Evolutionary conservation across 2,329 filamentous ascomycete genomes (phyloP).

Genomic region (Calonectria crousiana): DNA sequence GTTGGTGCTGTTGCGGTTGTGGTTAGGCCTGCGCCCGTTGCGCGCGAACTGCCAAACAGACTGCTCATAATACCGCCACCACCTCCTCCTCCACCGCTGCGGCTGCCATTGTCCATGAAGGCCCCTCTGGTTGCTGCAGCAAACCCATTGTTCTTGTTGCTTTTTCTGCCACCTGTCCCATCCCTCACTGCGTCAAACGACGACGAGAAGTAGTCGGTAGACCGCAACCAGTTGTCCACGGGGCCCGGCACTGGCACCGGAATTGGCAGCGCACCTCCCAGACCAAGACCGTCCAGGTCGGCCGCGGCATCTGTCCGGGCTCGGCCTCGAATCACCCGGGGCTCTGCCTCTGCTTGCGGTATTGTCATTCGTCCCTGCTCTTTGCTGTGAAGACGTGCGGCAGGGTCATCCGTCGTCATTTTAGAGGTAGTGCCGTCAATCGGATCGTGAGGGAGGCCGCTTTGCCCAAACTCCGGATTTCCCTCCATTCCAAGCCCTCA

Average conservation of each 20-base stretch:
- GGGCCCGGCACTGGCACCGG: slow-evolving; percentile 18
- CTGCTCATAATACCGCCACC: neutral
- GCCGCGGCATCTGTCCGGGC: slow-evolving; percentile 19
- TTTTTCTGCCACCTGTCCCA: neutral
- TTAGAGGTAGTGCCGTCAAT: slow-evolving; percentile 4
- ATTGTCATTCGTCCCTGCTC: neutral
- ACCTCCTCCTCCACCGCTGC: neutral
- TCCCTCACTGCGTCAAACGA: slow-evolving; percentile 11
- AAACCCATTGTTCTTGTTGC: neutral
- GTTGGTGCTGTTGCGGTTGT: neutral
- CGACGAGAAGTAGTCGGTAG: slow-evolving; percentile 22
- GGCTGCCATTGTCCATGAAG: neutral
- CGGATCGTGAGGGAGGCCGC: slow-evolving; percentile 19
- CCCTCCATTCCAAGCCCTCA: slow-evolving; percentile 43
- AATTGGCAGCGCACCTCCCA: slow-evolving; percentile 19
- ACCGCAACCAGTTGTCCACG: slow-evolving; percentile 21
- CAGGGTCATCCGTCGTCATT: neutral
- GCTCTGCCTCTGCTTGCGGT: neutral
- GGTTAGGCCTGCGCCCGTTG: neutral
- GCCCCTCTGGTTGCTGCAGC: neutral
- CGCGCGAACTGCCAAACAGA: neutral
- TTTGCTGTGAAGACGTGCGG: neutral
- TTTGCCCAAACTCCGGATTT: slow-evolving; percentile 35
- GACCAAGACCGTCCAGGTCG: neutral
- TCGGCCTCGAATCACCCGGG: slow-evolving; percentile 17